Percentiles rank a stretch among this genome's conserved stretches.
Evolutionary conservation across 768 basidiomycete genomes (phyloP).

Genomic region (Daedaleopsis nitida): DNA sequence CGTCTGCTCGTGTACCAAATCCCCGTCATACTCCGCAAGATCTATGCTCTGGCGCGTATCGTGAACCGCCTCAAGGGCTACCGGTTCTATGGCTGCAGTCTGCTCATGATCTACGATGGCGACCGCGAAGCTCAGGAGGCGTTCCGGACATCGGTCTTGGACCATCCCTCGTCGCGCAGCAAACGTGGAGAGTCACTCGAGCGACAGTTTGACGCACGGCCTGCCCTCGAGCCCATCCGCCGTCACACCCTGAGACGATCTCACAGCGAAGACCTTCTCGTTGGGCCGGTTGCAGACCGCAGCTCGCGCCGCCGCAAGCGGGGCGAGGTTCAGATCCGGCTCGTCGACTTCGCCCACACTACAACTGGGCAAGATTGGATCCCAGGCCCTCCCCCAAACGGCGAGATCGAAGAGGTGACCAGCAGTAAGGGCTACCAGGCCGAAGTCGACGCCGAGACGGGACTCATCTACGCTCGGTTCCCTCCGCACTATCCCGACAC

Average conservation of each 20-base stretch:
- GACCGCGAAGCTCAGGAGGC: slow-evolving; percentile 85
- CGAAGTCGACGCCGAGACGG: slow-evolving; percentile 79
- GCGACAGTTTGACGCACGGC: slow-evolving; percentile 37
- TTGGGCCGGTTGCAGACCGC: slow-evolving; percentile 66
- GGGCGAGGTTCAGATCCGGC: slow-evolving; percentile 92
- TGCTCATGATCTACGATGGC: slow-evolving; percentile 97
- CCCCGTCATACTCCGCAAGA: slow-evolving; percentile 84
- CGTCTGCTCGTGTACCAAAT: slow-evolving; percentile 88
- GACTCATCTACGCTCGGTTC: slow-evolving; percentile 88
- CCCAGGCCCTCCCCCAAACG: slow-evolving; percentile 52
- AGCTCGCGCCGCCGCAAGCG: slow-evolving; percentile 68
- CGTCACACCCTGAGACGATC: slow-evolving; percentile 62
- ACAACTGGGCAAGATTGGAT: slow-evolving; percentile 94
- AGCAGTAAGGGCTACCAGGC: slow-evolving; percentile 77
- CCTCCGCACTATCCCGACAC: slow-evolving; percentile 88
- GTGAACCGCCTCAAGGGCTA: slow-evolving; percentile 90
- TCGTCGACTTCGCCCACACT: slow-evolving; percentile 99
- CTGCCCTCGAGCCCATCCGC: slow-evolving; percentile 37
- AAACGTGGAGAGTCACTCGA: slow-evolving; percentile 81
- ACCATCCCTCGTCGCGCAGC: slow-evolving; percentile 65
- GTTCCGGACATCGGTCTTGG: slow-evolving; percentile 60
- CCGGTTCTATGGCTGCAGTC: slow-evolving; percentile 96
- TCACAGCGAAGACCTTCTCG: slow-evolving; percentile 77
- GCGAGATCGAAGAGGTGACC: slow-evolving; percentile 46
- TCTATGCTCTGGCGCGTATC: slow-evolving; percentile 93